Evolutionary conservation across 495 filamentous ascomycete species (phyloP), one percentile per base, ranked within the genome.

Genomic region (Talaromyces wortmannii): DNA sequence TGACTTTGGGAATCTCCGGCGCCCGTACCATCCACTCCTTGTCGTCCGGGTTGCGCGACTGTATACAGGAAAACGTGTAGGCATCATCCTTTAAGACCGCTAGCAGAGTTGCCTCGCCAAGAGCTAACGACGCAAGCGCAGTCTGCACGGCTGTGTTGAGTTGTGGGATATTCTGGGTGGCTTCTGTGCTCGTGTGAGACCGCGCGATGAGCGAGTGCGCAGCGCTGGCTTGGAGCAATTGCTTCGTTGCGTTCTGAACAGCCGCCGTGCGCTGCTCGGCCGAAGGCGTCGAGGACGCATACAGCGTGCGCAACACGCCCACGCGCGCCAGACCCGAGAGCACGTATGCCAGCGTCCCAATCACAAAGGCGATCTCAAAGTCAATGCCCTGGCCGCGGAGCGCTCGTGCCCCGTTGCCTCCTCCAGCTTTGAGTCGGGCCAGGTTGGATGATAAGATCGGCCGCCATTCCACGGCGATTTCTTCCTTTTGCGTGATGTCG

Each of bases 41-140:
- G 66, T 91, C 88, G 57, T 87, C 83, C 30, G 83, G 79, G 61
- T 94, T 91, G 32, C 89, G 78, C 47, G 83, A 81, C 54, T 90
- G 87, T 10, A 88, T 82, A 31, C 90, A 86, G 12, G 82, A 80
- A 3, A 84, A 83, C 1, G 94, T 84, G 61, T 97, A 96, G 0
- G 92, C 90, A 63, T 98, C 94, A 60, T 96, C 92, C 61, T 96
- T 97, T 31, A 92, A 68, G 0, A 97, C 90, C 3, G 90, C 88
- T 2, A 96, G 76, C 6, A 97, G 79, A 0, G 92, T 97, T 0
- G 94, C 92, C 66, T 96, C 91, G 0, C 90, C 88, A 10, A 95
- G 71, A 0, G 91, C 86, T 6, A 97, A 77, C 2, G 79, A 80
- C 11, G 84, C 77, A 29, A 96, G 76, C 5, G 90, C 90, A 0